These are phyloP conservation scores for cucumber (Cucumis sativus) DNA, from an alignment of 306 rosid species.

Conservation along the genomic window DNA sequence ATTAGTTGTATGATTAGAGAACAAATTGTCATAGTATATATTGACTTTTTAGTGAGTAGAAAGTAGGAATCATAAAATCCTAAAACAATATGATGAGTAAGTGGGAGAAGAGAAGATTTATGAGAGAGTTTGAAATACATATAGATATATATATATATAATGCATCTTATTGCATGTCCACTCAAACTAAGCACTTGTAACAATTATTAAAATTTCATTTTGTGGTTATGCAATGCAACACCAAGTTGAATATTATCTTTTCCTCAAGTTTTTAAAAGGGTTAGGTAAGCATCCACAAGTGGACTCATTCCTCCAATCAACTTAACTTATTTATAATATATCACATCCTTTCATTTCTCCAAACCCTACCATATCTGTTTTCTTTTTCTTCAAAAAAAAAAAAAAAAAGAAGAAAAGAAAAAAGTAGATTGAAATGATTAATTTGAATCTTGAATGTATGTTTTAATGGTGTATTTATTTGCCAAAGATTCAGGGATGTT, in stretches of 20 bases:
- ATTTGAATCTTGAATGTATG: background rate
- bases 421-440: background rate
- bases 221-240: background rate
- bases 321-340: background rate
- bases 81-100: conserved; percentile 1
- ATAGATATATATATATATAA: background rate
- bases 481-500: too few species aligned
- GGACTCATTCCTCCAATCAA: background rate
- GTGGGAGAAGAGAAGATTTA: background rate
- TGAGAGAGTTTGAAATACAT: background rate
- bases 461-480: background rate
- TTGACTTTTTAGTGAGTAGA: background rate
- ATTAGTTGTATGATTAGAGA: background rate
- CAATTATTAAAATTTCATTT: background rate
- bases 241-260: background rate
- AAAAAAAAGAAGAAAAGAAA: too few species aligned
- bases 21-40: background rate
- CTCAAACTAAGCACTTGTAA: background rate
- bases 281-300: conserved; percentile 7
- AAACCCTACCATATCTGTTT: background rate
- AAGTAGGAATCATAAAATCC: background rate
- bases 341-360: background rate
- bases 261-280: background rate
- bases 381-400: background rate
- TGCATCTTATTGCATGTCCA: background rate